Conservation (phyloP, 352 stramenopile genomes). For the Phytophthora pinifolia region DNA sequence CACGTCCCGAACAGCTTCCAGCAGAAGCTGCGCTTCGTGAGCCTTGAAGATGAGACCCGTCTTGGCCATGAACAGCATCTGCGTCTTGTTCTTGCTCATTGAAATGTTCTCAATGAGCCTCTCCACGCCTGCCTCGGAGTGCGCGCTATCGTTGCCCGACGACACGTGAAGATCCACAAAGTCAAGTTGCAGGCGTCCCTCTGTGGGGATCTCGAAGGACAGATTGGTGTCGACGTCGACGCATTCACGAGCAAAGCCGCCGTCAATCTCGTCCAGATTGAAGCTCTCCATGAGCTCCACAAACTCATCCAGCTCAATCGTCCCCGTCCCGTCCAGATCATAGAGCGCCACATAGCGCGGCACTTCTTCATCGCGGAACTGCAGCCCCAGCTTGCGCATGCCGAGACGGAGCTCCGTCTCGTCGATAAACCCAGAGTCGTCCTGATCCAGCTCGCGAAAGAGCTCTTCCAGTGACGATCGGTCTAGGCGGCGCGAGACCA, state of each 20-base stretch:
- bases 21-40: conserved; percentile 64
- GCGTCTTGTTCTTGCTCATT: conserved; percentile 73
- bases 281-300: conserved; percentile 77
- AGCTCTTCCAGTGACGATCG: conserved; percentile 47
- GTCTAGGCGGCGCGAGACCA: conserved; percentile 40
- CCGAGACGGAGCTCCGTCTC: conserved; percentile 52
- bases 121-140: conserved; percentile 65
- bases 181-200: conserved; percentile 60
- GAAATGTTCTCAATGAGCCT: conserved; percentile 79
- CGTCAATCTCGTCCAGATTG: conserved; percentile 42
- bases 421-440: conserved; percentile 70
- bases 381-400: conserved; percentile 50
- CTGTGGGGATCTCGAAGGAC: conserved; percentile 59
- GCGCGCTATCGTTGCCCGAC: conserved; percentile 58
- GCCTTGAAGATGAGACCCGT: conserved; percentile 68
- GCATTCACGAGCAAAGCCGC: conserved; percentile 50
- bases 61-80: conserved; percentile 84
- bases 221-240: conserved; percentile 64
- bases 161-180: conserved; percentile 83
- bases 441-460: conserved; percentile 68
- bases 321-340: conserved; percentile 71
- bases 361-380: conserved; percentile 65
- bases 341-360: conserved; percentile 67
- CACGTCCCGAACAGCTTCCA: conserved; percentile 65
- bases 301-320: conserved; percentile 79